Base-by-base conservation (phyloP, 1,284 basidiomycete species). In the Austroboletus novae-zelandiae region DNA sequence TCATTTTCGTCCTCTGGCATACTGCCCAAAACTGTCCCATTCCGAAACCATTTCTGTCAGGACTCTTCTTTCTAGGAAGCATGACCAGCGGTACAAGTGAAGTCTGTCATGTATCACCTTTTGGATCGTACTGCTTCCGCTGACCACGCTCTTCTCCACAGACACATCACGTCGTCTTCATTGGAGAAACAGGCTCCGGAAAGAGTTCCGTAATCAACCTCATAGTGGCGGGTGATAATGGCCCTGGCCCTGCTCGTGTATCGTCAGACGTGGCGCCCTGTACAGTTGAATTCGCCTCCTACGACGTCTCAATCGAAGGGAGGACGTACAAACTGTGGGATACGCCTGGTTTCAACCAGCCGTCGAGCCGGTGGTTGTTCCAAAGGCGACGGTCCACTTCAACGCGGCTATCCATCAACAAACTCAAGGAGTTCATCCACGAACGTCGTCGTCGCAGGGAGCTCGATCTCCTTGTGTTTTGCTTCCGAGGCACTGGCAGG, bases 131-230 rank as follows among this genome's bases (percentile, higher is more conserved):
- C 13, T 7, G 14, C 14, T n/a, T 7, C 32, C 36, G 40, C 60
- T 56, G 1, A 56, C 42, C 25, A 15, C 4, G 15, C 39, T 6
- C 9, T 42, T n/a, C 40, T 42, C 27, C 44, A 17, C 44, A 62
- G 61, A 41, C 23, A 6, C 61, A 54, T 40, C 49, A 67, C 8
- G 43, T 67, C 49, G 40, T 68, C 44, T 63, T 64, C 45, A 62
- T 64, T 39, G 65, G 65, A 25, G 62, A 68, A 43, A 57, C 51
- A 1, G 62, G 62, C 27, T 52, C 51, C 2, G 65, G 62, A 10
- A 64, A 64, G 46, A 62, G 60, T 40, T 64, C 63, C 1, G 32
- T 65, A 11, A 66, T 64, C 54, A 67, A 67, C 15, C 57, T 66
- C 41, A 54, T 66, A 40, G 47, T 51, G 5, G 20, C 13, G 5